These are phyloP conservation scores for Nectriaceae sp. DNA, from an alignment of 2,329 filamentous ascomycete genomes.

Conservation along the genomic window DNA sequence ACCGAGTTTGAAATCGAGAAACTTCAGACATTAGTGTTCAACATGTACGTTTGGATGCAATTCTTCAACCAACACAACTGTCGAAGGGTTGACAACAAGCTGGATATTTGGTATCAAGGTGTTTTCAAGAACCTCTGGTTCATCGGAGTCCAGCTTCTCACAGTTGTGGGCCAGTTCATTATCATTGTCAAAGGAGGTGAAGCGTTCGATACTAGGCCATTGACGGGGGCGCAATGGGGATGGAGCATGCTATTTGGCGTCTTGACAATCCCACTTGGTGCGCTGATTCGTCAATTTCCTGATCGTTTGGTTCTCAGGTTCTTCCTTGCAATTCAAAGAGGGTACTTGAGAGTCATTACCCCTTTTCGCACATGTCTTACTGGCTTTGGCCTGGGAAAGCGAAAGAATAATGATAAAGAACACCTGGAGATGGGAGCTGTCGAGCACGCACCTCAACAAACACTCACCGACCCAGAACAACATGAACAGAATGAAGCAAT, in stretches of 20 bases:
- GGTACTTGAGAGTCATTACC: constrained; percentile 15
- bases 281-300: constrained; percentile 43
- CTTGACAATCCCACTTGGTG: constrained; percentile 64
- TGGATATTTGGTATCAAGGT: constrained; percentile 78
- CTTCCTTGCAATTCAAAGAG: constrained; percentile 26
- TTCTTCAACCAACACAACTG: constrained; percentile 85
- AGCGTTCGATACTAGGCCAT: constrained; percentile 63
- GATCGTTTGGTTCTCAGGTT: constrained; percentile 34
- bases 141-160: constrained; percentile 65
- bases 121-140: constrained; percentile 77
- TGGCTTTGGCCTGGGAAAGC: constrained; percentile 16
- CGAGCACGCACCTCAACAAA: constrained; percentile 15
- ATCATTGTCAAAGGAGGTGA: constrained; percentile 71
- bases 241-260: constrained; percentile 69
- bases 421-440: constrained; percentile 27
- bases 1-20: constrained; percentile 34
- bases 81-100: constrained; percentile 77
- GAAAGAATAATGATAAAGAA: constrained; percentile 20
- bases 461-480: background rate
- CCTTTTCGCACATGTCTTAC: constrained; percentile 24
- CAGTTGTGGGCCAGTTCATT: constrained; percentile 69
- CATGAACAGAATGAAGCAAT: background rate
- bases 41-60: constrained; percentile 88
- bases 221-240: constrained; percentile 69
- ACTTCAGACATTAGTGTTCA: constrained; percentile 73